phyloP scores from a whole-genome alignment of 1,139 yeast species.

The Protomyces pachydermus region DNA sequence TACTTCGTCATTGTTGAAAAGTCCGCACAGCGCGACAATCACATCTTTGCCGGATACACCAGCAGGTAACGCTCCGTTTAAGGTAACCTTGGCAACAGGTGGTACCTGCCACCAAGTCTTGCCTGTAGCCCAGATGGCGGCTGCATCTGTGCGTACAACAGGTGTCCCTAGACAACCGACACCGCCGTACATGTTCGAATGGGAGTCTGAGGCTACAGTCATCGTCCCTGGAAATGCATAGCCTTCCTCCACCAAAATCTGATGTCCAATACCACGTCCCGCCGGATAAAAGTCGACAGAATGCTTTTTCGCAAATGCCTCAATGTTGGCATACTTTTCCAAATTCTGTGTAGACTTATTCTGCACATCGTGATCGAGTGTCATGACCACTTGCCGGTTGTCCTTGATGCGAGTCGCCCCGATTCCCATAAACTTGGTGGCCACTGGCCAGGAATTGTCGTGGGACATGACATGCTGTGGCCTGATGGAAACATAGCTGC shows the following conservation, averaged over 20 bases:
- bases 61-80: slow-evolving; percentile 70
- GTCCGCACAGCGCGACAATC: slow-evolving; percentile 90
- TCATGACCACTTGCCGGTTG: slow-evolving; percentile 86
- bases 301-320: slow-evolving; percentile 78
- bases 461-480: slow-evolving; percentile 99
- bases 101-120: slow-evolving; percentile 99
- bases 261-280: slow-evolving; percentile 98
- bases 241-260: slow-evolving; percentile 97
- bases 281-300: slow-evolving; percentile 98
- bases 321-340: slow-evolving; percentile 80
- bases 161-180: slow-evolving; percentile 95
- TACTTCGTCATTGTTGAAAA: slow-evolving; percentile 92
- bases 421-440: slow-evolving; percentile 87
- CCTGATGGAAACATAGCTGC: slow-evolving; percentile 89
- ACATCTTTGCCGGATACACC: slow-evolving; percentile 97
- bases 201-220: slow-evolving; percentile 96
- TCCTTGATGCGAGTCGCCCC: slow-evolving; percentile 83
- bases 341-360: slow-evolving; percentile 83
- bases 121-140: slow-evolving; percentile 99
- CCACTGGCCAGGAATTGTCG: slow-evolving; percentile 99
- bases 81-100: slow-evolving; percentile 91
- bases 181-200: slow-evolving; percentile 97
- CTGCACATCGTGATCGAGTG: slow-evolving; percentile 96
- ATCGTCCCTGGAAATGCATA: slow-evolving; percentile 91
- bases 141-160: slow-evolving; percentile 96